Evolutionary conservation across 2,329 filamentous ascomycete species (phyloP), one percentile per base, ranked within the genome.

Genomic region (Aspergillus sp.): DNA sequence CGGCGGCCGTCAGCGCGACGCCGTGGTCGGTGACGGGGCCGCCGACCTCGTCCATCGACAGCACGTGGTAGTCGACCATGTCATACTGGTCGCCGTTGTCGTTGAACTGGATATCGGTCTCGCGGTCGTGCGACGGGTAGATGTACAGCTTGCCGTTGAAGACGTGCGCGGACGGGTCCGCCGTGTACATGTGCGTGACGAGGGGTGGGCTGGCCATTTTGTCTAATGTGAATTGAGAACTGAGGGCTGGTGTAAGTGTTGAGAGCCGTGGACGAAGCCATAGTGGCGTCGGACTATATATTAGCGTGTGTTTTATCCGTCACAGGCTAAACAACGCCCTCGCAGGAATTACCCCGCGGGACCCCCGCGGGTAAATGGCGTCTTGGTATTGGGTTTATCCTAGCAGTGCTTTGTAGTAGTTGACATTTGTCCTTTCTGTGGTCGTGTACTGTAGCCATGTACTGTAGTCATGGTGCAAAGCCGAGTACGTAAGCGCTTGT

Each of bases 31-130:
- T 85, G 2, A 90, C 86, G 16, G 77, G 75, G 0, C 77, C 76
- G 54, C 78, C 79, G 20, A 83, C 74, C 1, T 79, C 75, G 50
- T 82, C 79, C 24, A 82, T 74, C 59, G 82, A 85, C 71, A 91
- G 85, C 68, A 92, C 88, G 71, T 91, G 88, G 78, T 92, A 92
- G 76, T 92, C 88, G 51, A 75, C 79, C 88, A 91, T 92, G 75
- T 90, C 88, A 69, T 90, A 91, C 69, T 91, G 88, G 73, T 90
- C 88, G 66, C 88, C 88, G 79, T 90, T 90, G 78, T 91, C 88
- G 75, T 92, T 91, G 77, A 87, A 86, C 52, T 81, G 52, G 69
- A 90, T 88, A 70, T 84, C 81, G 4, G 86, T 89, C 69, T 89
- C 85, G 60, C 87, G 82, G 72, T 92, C 88, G 73, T 92, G 88